Evolutionary conservation across 148 eudicot genomes (phyloP).

Genomic region (Chenopodium formosanum): DNA sequence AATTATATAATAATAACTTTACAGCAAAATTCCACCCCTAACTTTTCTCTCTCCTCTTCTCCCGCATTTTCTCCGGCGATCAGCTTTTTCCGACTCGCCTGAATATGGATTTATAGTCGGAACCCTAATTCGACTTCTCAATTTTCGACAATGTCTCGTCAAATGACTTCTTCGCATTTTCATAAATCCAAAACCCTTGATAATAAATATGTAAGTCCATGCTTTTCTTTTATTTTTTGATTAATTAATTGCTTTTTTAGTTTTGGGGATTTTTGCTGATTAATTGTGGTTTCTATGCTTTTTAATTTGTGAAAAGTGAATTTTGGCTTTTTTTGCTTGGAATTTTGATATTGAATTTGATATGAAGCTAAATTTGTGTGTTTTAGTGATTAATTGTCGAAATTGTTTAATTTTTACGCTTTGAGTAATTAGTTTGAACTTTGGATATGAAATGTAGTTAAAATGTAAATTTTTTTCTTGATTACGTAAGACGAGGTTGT

Average conservation of each 20-base stretch:
- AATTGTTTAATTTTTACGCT: not conserved
- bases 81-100: constrained; percentile 6
- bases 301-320: not conserved
- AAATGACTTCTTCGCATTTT: constrained; percentile 53
- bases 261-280: not conserved
- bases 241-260: not conserved
- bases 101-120: not conserved
- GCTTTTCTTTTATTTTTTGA: not conserved
- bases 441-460: not conserved
- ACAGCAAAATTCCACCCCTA: constrained; percentile 11
- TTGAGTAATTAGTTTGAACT: too few relatives aligned
- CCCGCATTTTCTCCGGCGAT: constrained; percentile 16
- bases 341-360: not conserved
- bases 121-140: not conserved
- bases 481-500: not conserved
- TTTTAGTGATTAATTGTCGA: constrained; percentile 1
- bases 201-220: constrained; percentile 73
- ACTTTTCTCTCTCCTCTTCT: constrained; percentile 5
- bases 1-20: not conserved
- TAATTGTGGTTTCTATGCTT: not conserved
- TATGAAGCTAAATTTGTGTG: not conserved
- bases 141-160: constrained; percentile 60
- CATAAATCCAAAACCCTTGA: constrained; percentile 95
- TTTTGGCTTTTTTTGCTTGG: not conserved
- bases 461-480: too few relatives aligned